A percentile compares a stretch with the other conserved stretches of the same genome.
phyloP scores from a whole-genome alignment of 2,329 filamentous ascomycete genomes.

The Tolypocladium pustulatum region DNA sequence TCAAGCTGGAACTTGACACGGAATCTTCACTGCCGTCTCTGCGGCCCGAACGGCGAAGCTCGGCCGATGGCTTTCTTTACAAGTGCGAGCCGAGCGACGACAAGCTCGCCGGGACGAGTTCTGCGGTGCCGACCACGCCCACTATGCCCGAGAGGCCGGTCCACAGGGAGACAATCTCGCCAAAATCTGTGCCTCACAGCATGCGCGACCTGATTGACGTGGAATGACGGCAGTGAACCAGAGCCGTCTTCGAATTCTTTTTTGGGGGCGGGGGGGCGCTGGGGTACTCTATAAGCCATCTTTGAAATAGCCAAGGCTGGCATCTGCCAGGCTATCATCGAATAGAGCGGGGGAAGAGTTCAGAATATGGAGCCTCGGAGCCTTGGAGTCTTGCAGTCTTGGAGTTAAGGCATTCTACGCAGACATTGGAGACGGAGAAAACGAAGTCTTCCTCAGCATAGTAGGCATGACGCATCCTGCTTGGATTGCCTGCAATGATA shows the following conservation, averaged over 20 bases:
- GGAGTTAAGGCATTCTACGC: too few species aligned
- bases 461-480: neutral
- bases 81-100: slow-evolving; percentile 6
- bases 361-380: neutral
- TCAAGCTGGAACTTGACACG: neutral
- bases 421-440: neutral
- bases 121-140: slow-evolving; percentile 11
- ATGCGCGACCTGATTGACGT: slow-evolving; percentile 17
- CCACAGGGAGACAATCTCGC: slow-evolving; percentile 28
- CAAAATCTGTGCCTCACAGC: slow-evolving; percentile 27
- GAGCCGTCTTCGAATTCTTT: neutral
- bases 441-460: neutral
- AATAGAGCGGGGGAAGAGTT: neutral
- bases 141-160: slow-evolving; percentile 1
- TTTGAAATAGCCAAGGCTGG: neutral
- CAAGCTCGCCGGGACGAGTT: slow-evolving; percentile 2
- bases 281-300: too few species aligned
- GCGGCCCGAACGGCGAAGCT: slow-evolving; percentile 10
- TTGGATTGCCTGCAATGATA: neutral
- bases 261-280: too few species aligned
- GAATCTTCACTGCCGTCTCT: slow-evolving; percentile 10
- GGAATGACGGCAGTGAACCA: neutral
- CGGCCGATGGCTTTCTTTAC: slow-evolving; percentile 8
- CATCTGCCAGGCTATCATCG: neutral
- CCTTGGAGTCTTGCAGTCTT: neutral